A percentile compares a stretch with the other conserved stretches of the same genome.
phyloP scores from a whole-genome alignment of 2,329 filamentous ascomycete species.

The Teratosphaeria destructans region DNA sequence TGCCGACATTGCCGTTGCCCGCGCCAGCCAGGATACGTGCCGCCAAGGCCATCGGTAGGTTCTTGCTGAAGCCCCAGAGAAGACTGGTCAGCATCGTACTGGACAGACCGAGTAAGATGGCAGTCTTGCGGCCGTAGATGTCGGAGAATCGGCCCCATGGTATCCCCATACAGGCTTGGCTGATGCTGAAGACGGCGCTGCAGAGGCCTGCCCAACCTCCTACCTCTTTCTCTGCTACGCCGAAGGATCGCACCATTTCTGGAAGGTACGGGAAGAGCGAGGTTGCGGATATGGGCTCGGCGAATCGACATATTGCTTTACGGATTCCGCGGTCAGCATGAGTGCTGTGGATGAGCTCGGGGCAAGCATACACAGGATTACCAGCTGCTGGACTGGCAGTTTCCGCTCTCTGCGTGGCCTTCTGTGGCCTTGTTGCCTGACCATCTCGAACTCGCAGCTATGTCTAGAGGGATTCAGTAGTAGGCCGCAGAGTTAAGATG shows the following conservation, averaged over 20 bases:
- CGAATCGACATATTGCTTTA: constrained; percentile 78
- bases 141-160: constrained; percentile 80
- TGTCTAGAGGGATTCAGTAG: background rate
- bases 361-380: constrained; percentile 54
- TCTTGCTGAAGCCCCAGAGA: constrained; percentile 74
- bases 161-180: constrained; percentile 78
- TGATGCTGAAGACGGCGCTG: constrained; percentile 68
- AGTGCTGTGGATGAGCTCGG: constrained; percentile 17
- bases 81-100: constrained; percentile 75
- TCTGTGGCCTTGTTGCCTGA: background rate
- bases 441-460: background rate
- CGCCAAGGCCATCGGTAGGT: constrained; percentile 66
- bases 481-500: background rate
- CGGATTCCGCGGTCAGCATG: constrained; percentile 5
- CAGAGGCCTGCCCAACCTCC: constrained; percentile 80
- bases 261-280: constrained; percentile 88
- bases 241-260: constrained; percentile 78
- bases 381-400: constrained; percentile 65
- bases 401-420: constrained; percentile 31
- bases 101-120: constrained; percentile 62
- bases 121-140: constrained; percentile 67
- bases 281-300: constrained; percentile 83
- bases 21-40: constrained; percentile 70
- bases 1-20: constrained; percentile 76
- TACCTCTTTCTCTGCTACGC: constrained; percentile 58